Percentiles rank a stretch among this genome's conserved stretches.
Conservation (phyloP, 768 basidiomycete genomes). For the Tylopilus vinaceipallidus region DNA sequence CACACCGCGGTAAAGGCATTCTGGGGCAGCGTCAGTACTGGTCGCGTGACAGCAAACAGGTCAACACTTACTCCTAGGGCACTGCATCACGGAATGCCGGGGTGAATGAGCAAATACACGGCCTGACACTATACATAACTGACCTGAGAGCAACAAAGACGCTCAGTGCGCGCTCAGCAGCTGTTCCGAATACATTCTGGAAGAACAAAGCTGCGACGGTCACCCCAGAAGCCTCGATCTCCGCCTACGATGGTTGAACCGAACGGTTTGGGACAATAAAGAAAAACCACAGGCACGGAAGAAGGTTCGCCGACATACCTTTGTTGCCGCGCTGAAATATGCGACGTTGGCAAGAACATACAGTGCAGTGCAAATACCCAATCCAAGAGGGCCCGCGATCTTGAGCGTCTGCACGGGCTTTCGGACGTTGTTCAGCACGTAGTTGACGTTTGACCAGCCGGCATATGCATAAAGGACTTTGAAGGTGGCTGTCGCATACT, state of each 20-base stretch:
- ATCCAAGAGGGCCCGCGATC: constrained; percentile 58
- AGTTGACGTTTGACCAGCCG: constrained; percentile 59
- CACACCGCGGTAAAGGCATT: too few relatives aligned
- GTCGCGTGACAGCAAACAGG: not conserved
- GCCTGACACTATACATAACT: not conserved
- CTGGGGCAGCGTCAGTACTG: too few relatives aligned
- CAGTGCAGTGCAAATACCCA: constrained; percentile 50
- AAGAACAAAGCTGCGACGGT: constrained; percentile 65
- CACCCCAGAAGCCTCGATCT: constrained; percentile 47
- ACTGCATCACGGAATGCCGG: constrained; percentile 16
- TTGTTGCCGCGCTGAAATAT: constrained; percentile 44
- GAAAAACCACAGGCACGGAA: too few relatives aligned
- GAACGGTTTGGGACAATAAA: too few relatives aligned
- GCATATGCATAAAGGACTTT: constrained; percentile 49
- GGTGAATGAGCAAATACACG: not conserved
- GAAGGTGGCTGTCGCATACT: constrained; percentile 63
- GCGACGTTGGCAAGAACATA: constrained; percentile 59
- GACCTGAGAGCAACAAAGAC: constrained; percentile 59
- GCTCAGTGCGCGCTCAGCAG: constrained; percentile 53
- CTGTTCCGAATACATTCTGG: constrained; percentile 51
- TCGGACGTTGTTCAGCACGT: constrained; percentile 45
- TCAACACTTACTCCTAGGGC: constrained; percentile 35
- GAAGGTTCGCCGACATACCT: constrained; percentile 14
- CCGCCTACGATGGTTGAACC: constrained; percentile 25
- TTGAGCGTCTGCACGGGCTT: constrained; percentile 59